Evolutionary conservation across 1,284 basidiomycete genomes (phyloP).

Genomic region (Irpex sp.): DNA sequence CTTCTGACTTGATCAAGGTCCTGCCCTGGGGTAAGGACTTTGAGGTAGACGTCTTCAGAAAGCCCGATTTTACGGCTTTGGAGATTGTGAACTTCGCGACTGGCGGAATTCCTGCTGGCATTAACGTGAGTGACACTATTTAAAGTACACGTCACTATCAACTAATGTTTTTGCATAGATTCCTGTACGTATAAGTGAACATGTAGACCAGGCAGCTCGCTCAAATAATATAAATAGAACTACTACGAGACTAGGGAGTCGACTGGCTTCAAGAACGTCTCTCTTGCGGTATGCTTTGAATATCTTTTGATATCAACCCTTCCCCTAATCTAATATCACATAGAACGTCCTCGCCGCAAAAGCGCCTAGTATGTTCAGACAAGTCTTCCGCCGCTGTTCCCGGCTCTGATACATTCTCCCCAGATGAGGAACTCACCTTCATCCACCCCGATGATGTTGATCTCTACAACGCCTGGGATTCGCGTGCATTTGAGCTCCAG

Average conservation of each 20-base stretch:
- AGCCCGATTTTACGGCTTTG: constrained; percentile 84
- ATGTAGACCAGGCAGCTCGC: neutral
- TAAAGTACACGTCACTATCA: neutral
- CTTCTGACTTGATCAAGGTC: constrained; percentile 73
- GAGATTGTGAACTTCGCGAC: constrained; percentile 80
- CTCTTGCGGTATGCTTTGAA: constrained; percentile 53
- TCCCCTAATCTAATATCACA: neutral
- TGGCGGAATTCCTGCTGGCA: constrained; percentile 80
- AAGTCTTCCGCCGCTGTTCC: neutral
- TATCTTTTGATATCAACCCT: neutral
- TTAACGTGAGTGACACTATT: constrained; percentile 51
- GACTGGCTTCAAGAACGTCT: constrained; percentile 82
- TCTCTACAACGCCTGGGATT: constrained; percentile 75
- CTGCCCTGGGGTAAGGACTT: constrained; percentile 83
- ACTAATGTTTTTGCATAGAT: constrained; percentile 39
- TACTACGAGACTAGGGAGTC: constrained; percentile 80
- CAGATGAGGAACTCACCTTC: constrained; percentile 77
- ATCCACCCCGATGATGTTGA: constrained; percentile 69
- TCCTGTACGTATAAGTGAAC: constrained; percentile 40
- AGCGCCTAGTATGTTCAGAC: constrained; percentile 57
- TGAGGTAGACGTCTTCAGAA: constrained; percentile 80
- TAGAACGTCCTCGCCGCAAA: constrained; percentile 82
- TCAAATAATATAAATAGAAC: constrained; percentile 37
- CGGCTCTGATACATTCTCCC: too few relatives aligned
- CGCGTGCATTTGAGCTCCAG: constrained; percentile 75